phyloP scores from a whole-genome alignment of 2,329 filamentous ascomycete species.

The Berkeleyomyces basicola region DNA sequence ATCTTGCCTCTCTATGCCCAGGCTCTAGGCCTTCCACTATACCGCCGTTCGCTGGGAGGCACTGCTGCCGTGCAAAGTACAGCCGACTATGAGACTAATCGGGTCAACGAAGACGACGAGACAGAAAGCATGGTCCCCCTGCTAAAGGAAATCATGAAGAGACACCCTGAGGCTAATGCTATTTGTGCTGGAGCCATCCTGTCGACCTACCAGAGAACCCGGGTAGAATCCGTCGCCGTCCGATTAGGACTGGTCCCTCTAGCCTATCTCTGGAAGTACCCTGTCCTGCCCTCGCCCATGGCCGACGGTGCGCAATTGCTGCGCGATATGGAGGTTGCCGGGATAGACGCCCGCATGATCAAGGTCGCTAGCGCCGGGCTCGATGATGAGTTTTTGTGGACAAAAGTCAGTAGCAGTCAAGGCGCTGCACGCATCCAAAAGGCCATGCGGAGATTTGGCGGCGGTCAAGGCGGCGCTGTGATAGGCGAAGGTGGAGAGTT shows the following conservation, averaged over 20 bases:
- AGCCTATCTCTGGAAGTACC: slow-evolving; percentile 86
- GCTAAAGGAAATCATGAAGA: slow-evolving; percentile 45
- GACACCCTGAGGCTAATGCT: slow-evolving; percentile 69
- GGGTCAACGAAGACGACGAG: slow-evolving; percentile 43
- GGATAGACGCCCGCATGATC: slow-evolving; percentile 77
- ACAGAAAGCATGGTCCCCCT: slow-evolving; percentile 75
- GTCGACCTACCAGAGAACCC: slow-evolving; percentile 86
- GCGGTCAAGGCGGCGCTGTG: slow-evolving; percentile 44
- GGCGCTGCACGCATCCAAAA: slow-evolving; percentile 32
- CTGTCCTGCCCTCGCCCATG: slow-evolving; percentile 41
- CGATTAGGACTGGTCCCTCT: slow-evolving; percentile 69
- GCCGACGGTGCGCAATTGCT: slow-evolving; percentile 43
- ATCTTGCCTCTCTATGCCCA: slow-evolving; percentile 71
- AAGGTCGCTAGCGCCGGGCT: slow-evolving; percentile 88
- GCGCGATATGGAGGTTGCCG: slow-evolving; percentile 61
- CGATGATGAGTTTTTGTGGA: slow-evolving; percentile 66
- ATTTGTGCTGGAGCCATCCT: slow-evolving; percentile 83
- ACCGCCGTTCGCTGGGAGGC: slow-evolving; percentile 61
- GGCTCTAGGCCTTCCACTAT: slow-evolving; percentile 68
- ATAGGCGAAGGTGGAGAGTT: slow-evolving; percentile 92
- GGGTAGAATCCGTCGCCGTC: slow-evolving; percentile 83
- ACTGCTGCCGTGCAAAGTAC: slow-evolving; percentile 46
- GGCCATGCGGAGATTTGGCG: slow-evolving; percentile 50
- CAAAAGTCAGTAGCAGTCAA: slow-evolving; percentile 47
- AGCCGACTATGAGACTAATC: slow-evolving; percentile 45